Conservation (phyloP, 208 protist species). For the Acanthamoeba sp. region DNA sequence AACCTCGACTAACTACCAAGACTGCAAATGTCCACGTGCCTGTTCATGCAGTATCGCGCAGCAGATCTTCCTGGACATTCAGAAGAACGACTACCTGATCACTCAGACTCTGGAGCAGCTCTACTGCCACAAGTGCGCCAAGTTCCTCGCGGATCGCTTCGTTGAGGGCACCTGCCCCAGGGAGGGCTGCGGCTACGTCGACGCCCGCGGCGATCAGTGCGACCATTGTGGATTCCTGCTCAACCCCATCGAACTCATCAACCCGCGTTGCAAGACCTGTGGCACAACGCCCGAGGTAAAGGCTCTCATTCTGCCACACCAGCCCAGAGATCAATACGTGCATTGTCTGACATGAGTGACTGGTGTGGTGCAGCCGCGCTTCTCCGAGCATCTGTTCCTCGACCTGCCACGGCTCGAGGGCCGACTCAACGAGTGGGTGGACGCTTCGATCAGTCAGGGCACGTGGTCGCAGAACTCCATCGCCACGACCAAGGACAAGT, state of each 20-base stretch:
- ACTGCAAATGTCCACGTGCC: too few species aligned
- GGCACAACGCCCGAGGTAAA: slow-evolving; percentile 70
- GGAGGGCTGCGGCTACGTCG: slow-evolving; percentile 85
- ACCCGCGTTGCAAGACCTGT: slow-evolving; percentile 86
- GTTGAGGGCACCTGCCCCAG: slow-evolving; percentile 90
- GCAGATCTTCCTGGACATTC: slow-evolving; percentile 89
- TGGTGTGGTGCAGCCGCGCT: not conserved
- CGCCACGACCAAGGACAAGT: slow-evolving; percentile 85
- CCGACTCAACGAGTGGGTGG: slow-evolving; percentile 82
- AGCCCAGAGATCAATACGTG: too few species aligned
- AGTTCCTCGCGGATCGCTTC: slow-evolving; percentile 91
- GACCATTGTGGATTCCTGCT: slow-evolving; percentile 89
- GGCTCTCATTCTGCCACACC: not conserved
- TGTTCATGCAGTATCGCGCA: slow-evolving; percentile 90
- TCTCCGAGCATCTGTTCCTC: slow-evolving; percentile 88
- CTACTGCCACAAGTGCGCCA: slow-evolving; percentile 84
- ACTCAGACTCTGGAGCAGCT: slow-evolving; percentile 87
- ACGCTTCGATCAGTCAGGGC: slow-evolving; percentile 3
- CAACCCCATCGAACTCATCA: slow-evolving; percentile 87
- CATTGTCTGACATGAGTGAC: not conserved
- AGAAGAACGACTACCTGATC: slow-evolving; percentile 82
- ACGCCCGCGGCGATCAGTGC: slow-evolving; percentile 93
- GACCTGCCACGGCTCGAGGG: slow-evolving; percentile 84
- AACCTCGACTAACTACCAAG: too few species aligned
- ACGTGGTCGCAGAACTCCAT: slow-evolving; percentile 81